Conservation (phyloP, 805 yeast genomes). For the baker's yeast (Saccharomyces cerevisiae) region DNA sequence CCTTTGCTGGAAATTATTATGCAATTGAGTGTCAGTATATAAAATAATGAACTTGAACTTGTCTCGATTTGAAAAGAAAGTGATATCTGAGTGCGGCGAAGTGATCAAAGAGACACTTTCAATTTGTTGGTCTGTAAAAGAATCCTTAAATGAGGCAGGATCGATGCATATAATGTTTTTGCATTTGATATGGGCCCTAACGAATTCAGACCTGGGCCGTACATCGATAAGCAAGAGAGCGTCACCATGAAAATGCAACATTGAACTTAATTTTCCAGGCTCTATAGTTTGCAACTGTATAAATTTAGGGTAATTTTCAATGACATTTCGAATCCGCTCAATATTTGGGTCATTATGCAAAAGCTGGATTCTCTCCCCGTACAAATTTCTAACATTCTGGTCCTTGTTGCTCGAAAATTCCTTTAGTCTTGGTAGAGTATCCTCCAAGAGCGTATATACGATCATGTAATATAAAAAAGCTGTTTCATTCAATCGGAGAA, state of each 20-base stretch:
- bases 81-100: slow-evolving; percentile 46
- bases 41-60: slow-evolving; percentile 56
- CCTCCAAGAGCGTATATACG: slow-evolving; percentile 7
- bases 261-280: slow-evolving; percentile 3
- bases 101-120: slow-evolving; percentile 48
- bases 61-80: slow-evolving; percentile 42
- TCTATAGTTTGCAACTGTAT: neutral
- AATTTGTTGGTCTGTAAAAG: slow-evolving; percentile 49
- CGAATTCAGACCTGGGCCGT: slow-evolving; percentile 50
- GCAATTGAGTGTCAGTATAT: slow-evolving; percentile 26
- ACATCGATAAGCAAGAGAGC: slow-evolving; percentile 52
- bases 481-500: slow-evolving; percentile 5
- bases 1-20: slow-evolving; percentile 3
- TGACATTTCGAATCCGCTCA: neutral
- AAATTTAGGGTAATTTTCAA: slow-evolving; percentile 5
- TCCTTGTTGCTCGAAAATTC: slow-evolving; percentile 2
- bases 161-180: slow-evolving; percentile 60
- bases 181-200: slow-evolving; percentile 52
- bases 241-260: slow-evolving; percentile 4
- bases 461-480: slow-evolving; percentile 13
- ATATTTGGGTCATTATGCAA: slow-evolving; percentile 8
- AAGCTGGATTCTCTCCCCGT: slow-evolving; percentile 1
- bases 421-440: slow-evolving; percentile 7
- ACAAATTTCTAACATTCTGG: neutral
- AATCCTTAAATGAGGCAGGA: slow-evolving; percentile 47